phyloP scores from a whole-genome alignment of 2,329 filamentous ascomycete species.

The Coniella lustricola region DNA sequence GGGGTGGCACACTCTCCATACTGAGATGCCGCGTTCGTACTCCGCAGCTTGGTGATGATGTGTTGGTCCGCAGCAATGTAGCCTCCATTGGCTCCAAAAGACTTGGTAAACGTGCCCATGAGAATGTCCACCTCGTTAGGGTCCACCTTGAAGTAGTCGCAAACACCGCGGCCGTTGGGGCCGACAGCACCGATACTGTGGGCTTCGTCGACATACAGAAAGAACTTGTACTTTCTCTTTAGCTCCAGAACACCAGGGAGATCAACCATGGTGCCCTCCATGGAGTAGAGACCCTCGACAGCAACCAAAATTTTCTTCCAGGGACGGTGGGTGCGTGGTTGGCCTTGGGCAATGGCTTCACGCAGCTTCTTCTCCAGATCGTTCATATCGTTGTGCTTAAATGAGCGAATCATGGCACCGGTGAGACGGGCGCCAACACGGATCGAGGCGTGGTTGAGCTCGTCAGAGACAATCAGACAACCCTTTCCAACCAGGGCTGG shows the following conservation, averaged over 20 bases:
- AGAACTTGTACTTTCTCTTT: conserved; percentile 95
- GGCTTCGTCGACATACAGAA: conserved; percentile 91
- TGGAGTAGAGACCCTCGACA: conserved; percentile 95
- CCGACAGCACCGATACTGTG: conserved; percentile 93
- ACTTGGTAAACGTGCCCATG: conserved; percentile 98
- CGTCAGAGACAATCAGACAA: conserved; percentile 90
- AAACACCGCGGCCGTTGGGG: conserved; percentile 82
- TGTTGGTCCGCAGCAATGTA: conserved; percentile 86
- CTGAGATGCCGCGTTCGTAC: conserved; percentile 77
- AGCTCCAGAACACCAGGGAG: conserved; percentile 81
- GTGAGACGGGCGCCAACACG: conserved; percentile 91
- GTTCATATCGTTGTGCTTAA: conserved; percentile 94
- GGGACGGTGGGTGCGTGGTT: conserved; percentile 93
- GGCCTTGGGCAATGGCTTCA: conserved; percentile 90
- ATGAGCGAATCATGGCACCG: conserved; percentile 88
- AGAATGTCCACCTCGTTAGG: conserved; percentile 84
- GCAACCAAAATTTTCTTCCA: conserved; percentile 99
- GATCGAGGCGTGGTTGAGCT: conserved; percentile 96
- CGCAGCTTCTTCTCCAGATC: conserved; percentile 81
- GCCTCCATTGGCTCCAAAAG: conserved; percentile 94
- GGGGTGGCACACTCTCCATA: conserved; percentile 85
- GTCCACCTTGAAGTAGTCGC: conserved; percentile 93
- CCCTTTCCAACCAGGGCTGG: conserved; percentile 88
- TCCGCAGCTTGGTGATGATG: conserved; percentile 86
- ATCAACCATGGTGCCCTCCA: conserved; percentile 99